Base-by-base conservation (phyloP, 768 basidiomycete genomes). In the Coprinopsis sp. region DNA sequence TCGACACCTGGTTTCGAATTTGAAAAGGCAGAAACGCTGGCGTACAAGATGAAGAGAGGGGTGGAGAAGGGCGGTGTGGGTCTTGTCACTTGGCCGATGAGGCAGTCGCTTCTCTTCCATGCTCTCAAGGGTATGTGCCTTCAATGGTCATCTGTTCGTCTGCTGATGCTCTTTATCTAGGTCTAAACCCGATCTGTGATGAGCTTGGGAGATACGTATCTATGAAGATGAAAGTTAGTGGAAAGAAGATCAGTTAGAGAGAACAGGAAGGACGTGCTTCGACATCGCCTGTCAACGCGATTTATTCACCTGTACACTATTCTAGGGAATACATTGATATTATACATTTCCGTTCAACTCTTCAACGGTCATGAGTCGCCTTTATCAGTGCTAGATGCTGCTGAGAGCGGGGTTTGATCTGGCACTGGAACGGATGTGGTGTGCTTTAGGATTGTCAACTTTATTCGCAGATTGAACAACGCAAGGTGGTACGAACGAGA, bases 21-120 rank as follows among this genome's bases (percentile, higher is more conserved):
- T 38, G 57, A 40, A 0, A 52, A 46, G 22, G 50, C 62, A 1
- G 45, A 48, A 13, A 48, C 45, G 0, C 58, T 63, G 57, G 58
- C 64, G 5, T 41, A 33, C 22, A 41, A 42, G 30, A 62, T 63
- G 58, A 60, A 56, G 37, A n/a, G 31, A 1, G 59, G 53, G 1
- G 58, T 62, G 7, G 64, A 65, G 42, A 18, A 40, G 3, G 62
- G 60, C 16, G 62, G 64, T 19, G 53, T 58, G 14, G 58, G 59
- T 2, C 49, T 63, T 33, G 55, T 65, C 12, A 47, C 48, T n/a
- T 65, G 57, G 55, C 62, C 62, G 1, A 18, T 51, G 3, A 39
- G 56, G 27, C 60, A 62, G 42, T 49, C 53, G 13, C 44, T 60
- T 3, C 11, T 53, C 38, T 55, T 57, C 57, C 54, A 60, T 50